Percentiles rank a stretch among this genome's conserved stretches.
Evolutionary conservation across 371 early-diverging fungal genomes (phyloP).

Genomic region (Rhizopus arrhizus): DNA sequence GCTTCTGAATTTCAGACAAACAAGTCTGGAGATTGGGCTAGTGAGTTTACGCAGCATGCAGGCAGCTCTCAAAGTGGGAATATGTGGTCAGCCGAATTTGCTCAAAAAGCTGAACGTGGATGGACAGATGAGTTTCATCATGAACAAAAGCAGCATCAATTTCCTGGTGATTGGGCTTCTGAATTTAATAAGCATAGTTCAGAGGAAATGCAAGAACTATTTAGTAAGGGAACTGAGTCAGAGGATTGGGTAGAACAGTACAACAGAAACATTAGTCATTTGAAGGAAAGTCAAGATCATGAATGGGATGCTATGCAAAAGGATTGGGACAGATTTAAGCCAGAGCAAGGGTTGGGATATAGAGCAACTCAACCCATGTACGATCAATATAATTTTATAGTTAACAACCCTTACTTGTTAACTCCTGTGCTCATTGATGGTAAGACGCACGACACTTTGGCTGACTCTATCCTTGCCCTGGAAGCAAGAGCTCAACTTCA

Average conservation of each 20-base stretch:
- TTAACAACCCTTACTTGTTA: constrained; percentile 76
- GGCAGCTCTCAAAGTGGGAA: constrained; percentile 18
- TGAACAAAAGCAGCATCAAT: constrained; percentile 15
- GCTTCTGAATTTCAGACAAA: constrained; percentile 45
- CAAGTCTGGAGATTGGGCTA: constrained; percentile 55
- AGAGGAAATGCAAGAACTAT: constrained; percentile 54
- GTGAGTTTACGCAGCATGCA: constrained; percentile 47
- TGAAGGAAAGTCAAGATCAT: constrained; percentile 68
- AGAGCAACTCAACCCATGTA: constrained; percentile 68
- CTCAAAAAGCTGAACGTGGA: constrained; percentile 40
- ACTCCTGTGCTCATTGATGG: constrained; percentile 47
- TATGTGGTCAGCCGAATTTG: constrained; percentile 33
- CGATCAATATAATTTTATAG: constrained; percentile 75
- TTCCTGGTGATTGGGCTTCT: constrained; percentile 52
- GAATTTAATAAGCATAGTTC: constrained; percentile 49
- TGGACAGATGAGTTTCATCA: constrained; percentile 56
- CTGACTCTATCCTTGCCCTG: constrained; percentile 86
- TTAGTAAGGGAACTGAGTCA: constrained; percentile 51
- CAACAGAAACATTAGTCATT: constrained; percentile 68
- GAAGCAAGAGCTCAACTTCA: constrained; percentile 90
- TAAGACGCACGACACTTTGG: constrained; percentile 63
- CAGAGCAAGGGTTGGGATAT: constrained; percentile 53
- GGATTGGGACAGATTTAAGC: constrained; percentile 60
- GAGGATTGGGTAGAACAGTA: constrained; percentile 71
- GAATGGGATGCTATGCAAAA: constrained; percentile 81